A percentile compares a stretch with the other conserved stretches of the same genome.
Evolutionary conservation across 225 moss, liverwort and hornwort genomes (phyloP).

Genomic region (Takakia lepidozioides): DNA sequence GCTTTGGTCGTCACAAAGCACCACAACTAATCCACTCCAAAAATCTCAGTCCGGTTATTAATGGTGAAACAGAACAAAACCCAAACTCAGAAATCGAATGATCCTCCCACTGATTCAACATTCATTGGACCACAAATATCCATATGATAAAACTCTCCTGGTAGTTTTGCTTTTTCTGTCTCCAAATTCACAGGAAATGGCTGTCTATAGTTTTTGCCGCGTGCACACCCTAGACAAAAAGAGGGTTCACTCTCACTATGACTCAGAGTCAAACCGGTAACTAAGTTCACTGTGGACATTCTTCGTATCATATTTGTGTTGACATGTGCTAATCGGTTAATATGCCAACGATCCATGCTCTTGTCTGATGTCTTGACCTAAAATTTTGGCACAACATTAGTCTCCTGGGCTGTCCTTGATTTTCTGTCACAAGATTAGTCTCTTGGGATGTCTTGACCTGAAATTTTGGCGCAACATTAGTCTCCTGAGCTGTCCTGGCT

Average conservation of each 20-base stretch:
- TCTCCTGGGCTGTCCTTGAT: neutral
- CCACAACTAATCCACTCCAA: no score
- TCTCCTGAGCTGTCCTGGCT: no score
- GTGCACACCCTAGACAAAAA: neutral
- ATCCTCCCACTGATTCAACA: neutral
- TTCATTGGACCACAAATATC: neutral
- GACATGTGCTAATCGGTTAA: neutral
- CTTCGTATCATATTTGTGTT: neutral
- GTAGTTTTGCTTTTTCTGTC: neutral
- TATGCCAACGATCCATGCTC: neutral
- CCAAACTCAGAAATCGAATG: neutral
- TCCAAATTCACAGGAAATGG: neutral
- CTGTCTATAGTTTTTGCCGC: neutral
- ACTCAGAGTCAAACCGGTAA: neutral
- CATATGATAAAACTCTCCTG: neutral
- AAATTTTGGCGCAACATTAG: no score
- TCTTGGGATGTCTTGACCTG: no score
- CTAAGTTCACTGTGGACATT: neutral
- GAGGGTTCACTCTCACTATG: no score
- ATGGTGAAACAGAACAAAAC: no score
- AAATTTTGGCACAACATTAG: neutral
- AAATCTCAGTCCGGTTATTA: no score
- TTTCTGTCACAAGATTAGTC: no score
- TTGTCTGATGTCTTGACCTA: no score
- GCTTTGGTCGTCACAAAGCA: no score